phyloP scores from a whole-genome alignment of 2,329 filamentous ascomycete genomes.

The Talaromyces sp. region DNA sequence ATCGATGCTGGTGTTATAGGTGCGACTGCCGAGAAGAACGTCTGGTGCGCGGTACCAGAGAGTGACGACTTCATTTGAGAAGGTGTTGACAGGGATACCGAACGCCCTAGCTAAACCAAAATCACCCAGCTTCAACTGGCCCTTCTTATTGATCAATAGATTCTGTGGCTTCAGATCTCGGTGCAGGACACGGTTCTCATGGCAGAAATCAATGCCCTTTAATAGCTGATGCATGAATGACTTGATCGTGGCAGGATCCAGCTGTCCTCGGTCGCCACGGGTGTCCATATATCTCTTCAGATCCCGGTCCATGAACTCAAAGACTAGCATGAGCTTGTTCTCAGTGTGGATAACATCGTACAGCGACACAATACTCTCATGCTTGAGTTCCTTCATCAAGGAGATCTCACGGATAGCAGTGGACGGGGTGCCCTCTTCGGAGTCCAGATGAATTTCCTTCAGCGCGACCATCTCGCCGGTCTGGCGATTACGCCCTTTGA shows the following conservation, averaged over 20 bases:
- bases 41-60: slow-evolving; percentile 97
- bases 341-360: slow-evolving; percentile 99
- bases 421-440: slow-evolving; percentile 94
- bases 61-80: slow-evolving; percentile 96
- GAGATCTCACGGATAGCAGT: slow-evolving; percentile 98
- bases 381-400: slow-evolving; percentile 98
- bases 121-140: slow-evolving; percentile 87
- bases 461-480: slow-evolving; percentile 95
- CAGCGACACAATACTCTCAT: slow-evolving; percentile 95
- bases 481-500: slow-evolving; percentile 96
- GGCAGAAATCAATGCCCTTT: slow-evolving; percentile 94
- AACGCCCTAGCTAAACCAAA: slow-evolving; percentile 94
- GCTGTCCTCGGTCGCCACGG: slow-evolving; percentile 81
- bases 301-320: slow-evolving; percentile 98
- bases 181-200: slow-evolving; percentile 94
- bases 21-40: slow-evolving; percentile 87
- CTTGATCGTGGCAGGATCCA: slow-evolving; percentile 91
- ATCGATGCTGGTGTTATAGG: slow-evolving; percentile 99
- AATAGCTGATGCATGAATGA: slow-evolving; percentile 99
- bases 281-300: slow-evolving; percentile 99
- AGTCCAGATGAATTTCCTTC: slow-evolving; percentile 98
- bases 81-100: slow-evolving; percentile 96
- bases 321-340: slow-evolving; percentile 99
- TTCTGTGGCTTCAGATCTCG: slow-evolving; percentile 97
- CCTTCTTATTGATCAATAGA: slow-evolving; percentile 89